Percentiles rank a stretch among this genome's conserved stretches.
phyloP scores from a whole-genome alignment of 2,329 filamentous ascomycete species.

The Nemania serpens region DNA sequence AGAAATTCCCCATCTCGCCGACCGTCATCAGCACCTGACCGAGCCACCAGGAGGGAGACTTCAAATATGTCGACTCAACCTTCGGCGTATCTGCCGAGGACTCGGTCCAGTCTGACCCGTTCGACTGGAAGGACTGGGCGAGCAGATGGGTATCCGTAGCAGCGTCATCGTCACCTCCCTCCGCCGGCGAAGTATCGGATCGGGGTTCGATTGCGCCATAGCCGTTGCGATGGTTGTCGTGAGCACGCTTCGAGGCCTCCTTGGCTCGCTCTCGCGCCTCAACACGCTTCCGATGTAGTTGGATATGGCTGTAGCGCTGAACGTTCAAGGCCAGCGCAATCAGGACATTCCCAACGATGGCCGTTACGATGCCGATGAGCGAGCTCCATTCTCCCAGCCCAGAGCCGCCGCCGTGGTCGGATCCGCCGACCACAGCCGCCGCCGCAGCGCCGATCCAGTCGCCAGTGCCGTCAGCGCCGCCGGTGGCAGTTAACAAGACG shows the following conservation, averaged over 20 bases:
- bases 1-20: constrained; percentile 93
- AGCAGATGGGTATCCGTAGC: constrained; percentile 57
- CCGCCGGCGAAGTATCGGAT: constrained; percentile 38
- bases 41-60: constrained; percentile 94
- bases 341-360: constrained; percentile 88
- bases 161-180: constrained; percentile 45
- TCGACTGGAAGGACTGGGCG: constrained; percentile 54
- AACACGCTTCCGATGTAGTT: constrained; percentile 72
- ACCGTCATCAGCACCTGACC: constrained; percentile 91
- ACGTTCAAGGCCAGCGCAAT: constrained; percentile 97
- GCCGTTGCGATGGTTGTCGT: constrained; percentile 38
- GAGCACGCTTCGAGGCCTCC: constrained; percentile 55
- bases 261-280: constrained; percentile 60
- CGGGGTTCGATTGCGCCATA: constrained; percentile 38
- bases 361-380: constrained; percentile 90
- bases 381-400: constrained; percentile 80
- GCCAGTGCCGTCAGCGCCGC: constrained; percentile 19
- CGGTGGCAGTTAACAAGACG: constrained; percentile 25
- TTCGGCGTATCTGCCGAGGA: constrained; percentile 45
- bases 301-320: constrained; percentile 92
- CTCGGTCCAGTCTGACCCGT: constrained; percentile 46
- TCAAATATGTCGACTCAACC: constrained; percentile 73
- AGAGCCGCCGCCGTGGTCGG: constrained; percentile 47
- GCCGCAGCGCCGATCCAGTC: constrained; percentile 1
- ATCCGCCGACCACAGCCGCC: constrained; percentile 27